A percentile compares a stretch with the other conserved stretches of the same genome.
phyloP scores from a whole-genome alignment of 2,329 filamentous ascomycete genomes.

The Zasmidium citrigriseum region DNA sequence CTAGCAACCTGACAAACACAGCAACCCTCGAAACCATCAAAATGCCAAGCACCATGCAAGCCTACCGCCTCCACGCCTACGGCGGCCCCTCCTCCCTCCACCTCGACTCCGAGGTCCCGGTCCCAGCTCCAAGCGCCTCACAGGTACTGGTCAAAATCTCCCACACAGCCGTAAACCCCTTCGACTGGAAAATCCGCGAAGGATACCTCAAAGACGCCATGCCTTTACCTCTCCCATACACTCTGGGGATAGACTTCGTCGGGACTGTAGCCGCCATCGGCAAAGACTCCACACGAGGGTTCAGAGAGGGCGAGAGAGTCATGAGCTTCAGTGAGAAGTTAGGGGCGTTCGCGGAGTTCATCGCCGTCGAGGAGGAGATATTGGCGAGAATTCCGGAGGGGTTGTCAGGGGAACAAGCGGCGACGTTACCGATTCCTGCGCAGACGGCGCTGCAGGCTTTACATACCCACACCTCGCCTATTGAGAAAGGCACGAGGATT shows the following conservation, averaged over 20 bases:
- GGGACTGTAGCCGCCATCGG: slow-evolving; percentile 1
- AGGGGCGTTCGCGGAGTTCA: slow-evolving; percentile 6
- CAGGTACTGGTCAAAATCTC: slow-evolving; percentile 1
- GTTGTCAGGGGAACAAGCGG: not conserved
- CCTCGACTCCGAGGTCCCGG: slow-evolving; percentile 6
- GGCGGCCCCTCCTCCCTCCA: not conserved
- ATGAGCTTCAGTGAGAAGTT: slow-evolving; percentile 3
- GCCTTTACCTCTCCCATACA: slow-evolving; percentile 1
- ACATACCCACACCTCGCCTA: slow-evolving; percentile 16
- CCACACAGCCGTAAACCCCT: slow-evolving; percentile 6
- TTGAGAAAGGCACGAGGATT: slow-evolving; percentile 36
- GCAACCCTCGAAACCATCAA: no score
- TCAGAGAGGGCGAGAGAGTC: slow-evolving; percentile 6
- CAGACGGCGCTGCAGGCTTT: slow-evolving; percentile 4
- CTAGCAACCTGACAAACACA: no score
- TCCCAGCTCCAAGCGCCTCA: slow-evolving; percentile 1
- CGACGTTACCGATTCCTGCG: slow-evolving; percentile 7
- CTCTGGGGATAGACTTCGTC: slow-evolving; percentile 10
- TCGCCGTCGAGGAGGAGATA: slow-evolving; percentile 4
- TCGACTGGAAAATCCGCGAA: slow-evolving; percentile 11
- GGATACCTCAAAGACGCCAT: slow-evolving; percentile 7
- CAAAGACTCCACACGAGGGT: not conserved
- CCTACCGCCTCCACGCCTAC: slow-evolving; percentile 7
- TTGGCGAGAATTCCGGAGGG: not conserved
- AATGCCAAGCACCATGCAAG: not conserved